A percentile compares a stretch with the other conserved stretches of the same genome.
Conservation (phyloP, 768 basidiomycete genomes). For the Paxillus ammoniavirescens region DNA sequence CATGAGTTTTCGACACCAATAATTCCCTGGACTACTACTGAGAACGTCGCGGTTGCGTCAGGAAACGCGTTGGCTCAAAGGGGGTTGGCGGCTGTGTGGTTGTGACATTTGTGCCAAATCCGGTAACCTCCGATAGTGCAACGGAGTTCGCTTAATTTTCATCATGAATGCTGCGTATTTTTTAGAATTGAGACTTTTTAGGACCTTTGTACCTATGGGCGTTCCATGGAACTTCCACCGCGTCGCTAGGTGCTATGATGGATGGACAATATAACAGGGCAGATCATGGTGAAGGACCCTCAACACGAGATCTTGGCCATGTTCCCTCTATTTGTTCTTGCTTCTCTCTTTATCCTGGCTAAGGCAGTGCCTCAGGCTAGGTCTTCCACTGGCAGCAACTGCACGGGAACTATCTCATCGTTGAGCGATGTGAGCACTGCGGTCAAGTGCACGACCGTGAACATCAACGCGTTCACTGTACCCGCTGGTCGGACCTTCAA, state of each 20-base stretch:
- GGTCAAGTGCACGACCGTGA: conserved; percentile 55
- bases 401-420: conserved; percentile 56
- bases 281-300: neutral
- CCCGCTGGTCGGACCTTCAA: conserved; percentile 51
- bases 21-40: no score
- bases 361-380: conserved; percentile 14
- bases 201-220: no score
- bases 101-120: no score
- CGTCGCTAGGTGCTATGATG: neutral
- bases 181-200: no score
- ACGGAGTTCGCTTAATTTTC: no score
- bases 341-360: conserved; percentile 17
- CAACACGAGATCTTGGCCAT: conserved; percentile 1
- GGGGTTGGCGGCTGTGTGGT: no score
- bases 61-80: no score
- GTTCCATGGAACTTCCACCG: neutral
- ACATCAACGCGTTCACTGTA: conserved; percentile 56
- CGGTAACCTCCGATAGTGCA: no score
- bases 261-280: conserved; percentile 2
- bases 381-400: conserved; percentile 21
- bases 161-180: no score
- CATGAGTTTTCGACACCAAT: no score
- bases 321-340: conserved; percentile 6
- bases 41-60: no score
- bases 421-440: conserved; percentile 50